Base-by-base conservation (phyloP, 305 asterid species). In the Fraxinus paxiana region DNA sequence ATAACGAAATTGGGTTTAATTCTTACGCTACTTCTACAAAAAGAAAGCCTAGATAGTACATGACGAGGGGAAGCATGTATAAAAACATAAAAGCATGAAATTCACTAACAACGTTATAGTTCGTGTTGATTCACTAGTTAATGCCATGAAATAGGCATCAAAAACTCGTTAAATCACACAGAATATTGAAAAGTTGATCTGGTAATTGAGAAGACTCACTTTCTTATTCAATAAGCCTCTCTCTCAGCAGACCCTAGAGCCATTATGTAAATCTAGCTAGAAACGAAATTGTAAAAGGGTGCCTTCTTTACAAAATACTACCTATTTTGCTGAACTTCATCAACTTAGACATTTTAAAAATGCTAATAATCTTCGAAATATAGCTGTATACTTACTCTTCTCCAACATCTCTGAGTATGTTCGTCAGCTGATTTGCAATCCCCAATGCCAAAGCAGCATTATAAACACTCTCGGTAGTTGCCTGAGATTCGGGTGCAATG, bases 321-420 rank as follows among this genome's bases (percentile, higher is more conserved):
- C 24, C 22, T 54, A 54, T 54, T 51, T 54, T 17, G 65, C 65
- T 17, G 65, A 59, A 18, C 30, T 20, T 56, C 13, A 18, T 56
- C 28, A 56, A 18, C 7, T 18, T 20, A 6, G 69, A 56, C 69
- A 56, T 56, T 59, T 18, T 18, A 59, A 18, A 59, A 59, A 59
- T 59, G 67, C 67, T 56, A 56, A 56, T 18, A 56, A 56, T 56
- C 28, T 56, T 56, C 28, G 30, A 56, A 18, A 56, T 59, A 7
- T 8, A 6, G 34, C 33, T 10, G 17, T 10, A 4, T n/a, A 83
- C 99, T 91, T 90, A 96, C 99, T 96, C 99, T 88, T 96, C 99
- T 74, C 98, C 99, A 33, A 96, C 98, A 82, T 96, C 99, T 80
- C 99, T 84, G 71, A 96, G 97, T 80, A 96, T 96, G 84, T 96